Evolutionary conservation across 2,329 filamentous ascomycete species (phyloP).

Genomic region (Sporothrix luriei): DNA sequence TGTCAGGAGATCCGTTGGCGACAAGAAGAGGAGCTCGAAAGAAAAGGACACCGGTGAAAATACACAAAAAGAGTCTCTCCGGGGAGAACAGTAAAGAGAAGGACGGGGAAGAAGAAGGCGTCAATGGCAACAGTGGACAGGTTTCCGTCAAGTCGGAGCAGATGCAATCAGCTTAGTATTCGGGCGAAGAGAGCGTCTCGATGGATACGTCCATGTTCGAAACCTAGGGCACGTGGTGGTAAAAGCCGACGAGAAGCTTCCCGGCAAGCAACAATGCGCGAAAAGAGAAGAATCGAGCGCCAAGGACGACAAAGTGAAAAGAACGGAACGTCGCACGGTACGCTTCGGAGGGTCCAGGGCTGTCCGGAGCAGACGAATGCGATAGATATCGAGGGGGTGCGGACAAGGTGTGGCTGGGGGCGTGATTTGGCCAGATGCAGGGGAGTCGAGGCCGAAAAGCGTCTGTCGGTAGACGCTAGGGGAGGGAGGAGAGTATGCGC

Average conservation of each 20-base stretch:
- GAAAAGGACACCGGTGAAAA: background rate
- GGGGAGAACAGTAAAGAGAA: background rate
- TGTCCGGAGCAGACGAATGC: slow-evolving; percentile 5
- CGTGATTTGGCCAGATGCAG: background rate
- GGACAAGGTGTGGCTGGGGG: background rate
- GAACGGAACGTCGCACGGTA: slow-evolving; percentile 11
- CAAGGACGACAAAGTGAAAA: background rate
- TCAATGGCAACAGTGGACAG: slow-evolving; percentile 13
- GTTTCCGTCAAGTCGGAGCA: slow-evolving; percentile 16
- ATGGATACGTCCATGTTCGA: slow-evolving; percentile 34
- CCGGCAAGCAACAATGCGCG: background rate
- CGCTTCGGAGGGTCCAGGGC: background rate
- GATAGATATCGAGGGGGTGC: background rate
- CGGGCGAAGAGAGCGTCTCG: slow-evolving; percentile 28
- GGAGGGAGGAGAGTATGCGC: background rate
- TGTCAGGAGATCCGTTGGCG: slow-evolving; percentile 3
- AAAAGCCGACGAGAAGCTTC: background rate
- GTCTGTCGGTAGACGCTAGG: slow-evolving; percentile 15
- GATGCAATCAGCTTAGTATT: slow-evolving; percentile 27
- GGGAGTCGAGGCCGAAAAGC: background rate
- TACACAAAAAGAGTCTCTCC: background rate
- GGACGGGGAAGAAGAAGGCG: background rate
- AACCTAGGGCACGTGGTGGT: slow-evolving; percentile 21
- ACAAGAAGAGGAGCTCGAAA: background rate
- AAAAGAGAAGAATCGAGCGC: background rate